phyloP scores from a whole-genome alignment of 208 protist genomes.

The Leishmania amazonensis region DNA sequence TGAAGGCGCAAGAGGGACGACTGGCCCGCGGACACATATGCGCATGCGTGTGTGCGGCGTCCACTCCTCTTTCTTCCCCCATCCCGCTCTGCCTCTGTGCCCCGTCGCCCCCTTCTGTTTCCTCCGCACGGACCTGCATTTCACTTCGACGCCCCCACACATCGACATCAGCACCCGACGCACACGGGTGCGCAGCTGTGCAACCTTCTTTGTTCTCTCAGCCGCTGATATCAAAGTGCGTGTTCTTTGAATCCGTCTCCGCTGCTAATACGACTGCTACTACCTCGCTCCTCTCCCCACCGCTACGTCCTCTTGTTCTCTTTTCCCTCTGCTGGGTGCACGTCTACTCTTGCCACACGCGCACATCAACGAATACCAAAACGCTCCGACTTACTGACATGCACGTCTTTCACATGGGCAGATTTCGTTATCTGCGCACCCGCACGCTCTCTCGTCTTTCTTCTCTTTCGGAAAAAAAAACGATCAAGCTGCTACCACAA shows the following conservation, averaged over 20 bases:
- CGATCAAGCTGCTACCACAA: constrained; percentile 33
- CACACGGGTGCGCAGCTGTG: neutral
- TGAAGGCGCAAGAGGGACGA: neutral
- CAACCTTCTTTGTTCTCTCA: neutral
- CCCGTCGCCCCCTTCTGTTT: neutral
- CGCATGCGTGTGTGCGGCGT: neutral
- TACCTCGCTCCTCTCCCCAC: neutral
- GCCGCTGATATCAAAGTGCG: neutral
- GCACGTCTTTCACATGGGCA: constrained; percentile 13
- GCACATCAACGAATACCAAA: neutral
- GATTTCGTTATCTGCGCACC: constrained; percentile 33
- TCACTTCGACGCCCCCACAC: neutral
- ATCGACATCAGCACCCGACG: neutral
- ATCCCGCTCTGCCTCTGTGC: neutral
- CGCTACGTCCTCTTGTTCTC: neutral
- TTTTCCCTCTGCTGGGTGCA: neutral
- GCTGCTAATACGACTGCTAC: neutral
- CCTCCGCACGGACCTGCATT: neutral
- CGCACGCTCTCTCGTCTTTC: constrained; percentile 3
- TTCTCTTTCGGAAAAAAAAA: constrained; percentile 19
- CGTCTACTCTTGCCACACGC: neutral
- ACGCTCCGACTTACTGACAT: neutral
- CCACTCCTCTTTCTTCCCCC: neutral
- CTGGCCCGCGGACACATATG: neutral
- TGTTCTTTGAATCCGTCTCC: neutral